Evolutionary conservation across 1,284 basidiomycete genomes (phyloP).

Genomic region (Hypsizygus ulmarius): DNA sequence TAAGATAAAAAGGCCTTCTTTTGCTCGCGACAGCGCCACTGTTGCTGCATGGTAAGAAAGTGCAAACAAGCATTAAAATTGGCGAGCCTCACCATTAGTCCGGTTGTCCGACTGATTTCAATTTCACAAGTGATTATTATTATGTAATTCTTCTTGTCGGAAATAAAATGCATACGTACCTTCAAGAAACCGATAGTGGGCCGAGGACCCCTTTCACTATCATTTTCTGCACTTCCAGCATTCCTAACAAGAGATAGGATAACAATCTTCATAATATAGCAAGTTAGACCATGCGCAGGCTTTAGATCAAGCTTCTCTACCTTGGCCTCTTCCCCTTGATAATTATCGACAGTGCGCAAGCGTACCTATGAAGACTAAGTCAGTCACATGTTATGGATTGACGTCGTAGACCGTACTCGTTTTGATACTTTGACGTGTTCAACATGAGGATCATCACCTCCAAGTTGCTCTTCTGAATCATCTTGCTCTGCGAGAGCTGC

Average conservation of each 20-base stretch:
- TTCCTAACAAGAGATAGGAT: slow-evolving; percentile 74
- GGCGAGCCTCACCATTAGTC: slow-evolving; percentile 42
- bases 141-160: too few relatives aligned
- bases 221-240: slow-evolving; percentile 45
- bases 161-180: slow-evolving; percentile 30
- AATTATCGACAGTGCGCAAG: slow-evolving; percentile 74
- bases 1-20: slow-evolving; percentile 69
- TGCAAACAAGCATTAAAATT: neutral
- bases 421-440: slow-evolving; percentile 49
- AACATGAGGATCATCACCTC: slow-evolving; percentile 30
- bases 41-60: slow-evolving; percentile 3
- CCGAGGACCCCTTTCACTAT: slow-evolving; percentile 25
- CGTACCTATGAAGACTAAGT: slow-evolving; percentile 43
- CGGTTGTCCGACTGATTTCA: slow-evolving; percentile 50
- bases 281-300: neutral
- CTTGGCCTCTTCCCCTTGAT: slow-evolving; percentile 69
- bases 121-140: too few relatives aligned
- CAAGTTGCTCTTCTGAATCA: slow-evolving; percentile 24
- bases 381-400: neutral
- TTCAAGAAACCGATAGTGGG: slow-evolving; percentile 70
- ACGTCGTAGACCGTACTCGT: slow-evolving; percentile 33
- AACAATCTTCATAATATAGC: slow-evolving; percentile 43
- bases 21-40: slow-evolving; percentile 74
- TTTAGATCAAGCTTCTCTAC: slow-evolving; percentile 21
- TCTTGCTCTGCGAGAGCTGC: slow-evolving; percentile 49